Base-by-base conservation (phyloP, 345 rosid genomes). In the Hypericum androsaemum region DNA sequence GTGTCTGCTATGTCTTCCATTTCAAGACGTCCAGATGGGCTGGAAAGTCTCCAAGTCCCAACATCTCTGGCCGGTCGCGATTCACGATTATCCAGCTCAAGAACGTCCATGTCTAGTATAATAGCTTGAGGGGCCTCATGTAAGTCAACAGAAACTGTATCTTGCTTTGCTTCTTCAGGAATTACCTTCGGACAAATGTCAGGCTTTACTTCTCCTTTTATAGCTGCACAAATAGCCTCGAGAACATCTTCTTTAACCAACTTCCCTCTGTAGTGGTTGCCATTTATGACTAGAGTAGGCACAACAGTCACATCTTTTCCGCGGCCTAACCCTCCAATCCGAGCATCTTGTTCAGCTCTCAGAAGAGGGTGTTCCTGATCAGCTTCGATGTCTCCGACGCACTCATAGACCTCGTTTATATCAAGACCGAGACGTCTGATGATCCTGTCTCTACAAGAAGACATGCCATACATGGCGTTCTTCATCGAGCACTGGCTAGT, bases 401-500 rank as follows among this genome's bases (percentile, higher is more conserved):
- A 72, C 51, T 68, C 57, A 38, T 72, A 61, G 7, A 72, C 64
- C 68, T 72, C 67, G 56, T 58, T 69, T 17, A 64, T 50, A 58
- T 63, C 53, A 12, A 61, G 50, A 79, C 81, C 81, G 16, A 79
- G 81, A 60, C 81, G 73, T 61, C 57, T 59, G 35, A 79, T 73
- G 38, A 76, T 69, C 47, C 57, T 51, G 37, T 76, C 73, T 7
- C 79, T 81, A 47, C 84, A 75, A 12, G 73, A 78, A 4, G 32
- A 4, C 64, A 75, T 79, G 22, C 68, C 73, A 68, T 79, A 79
- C 72, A 70, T 79, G 64, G 75, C 63, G 28, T 73, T 77, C 62
- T 79, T 76, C 84, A 75, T 79, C 6, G 84, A 81, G 69, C 84
- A 79, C 37, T 81, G 64, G 65, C 73, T 75, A 0, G 74, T 72